Evolutionary conservation across 768 basidiomycete species (phyloP), one percentile per base, ranked within the genome.

Genomic region (Arthromyces matolae): DNA sequence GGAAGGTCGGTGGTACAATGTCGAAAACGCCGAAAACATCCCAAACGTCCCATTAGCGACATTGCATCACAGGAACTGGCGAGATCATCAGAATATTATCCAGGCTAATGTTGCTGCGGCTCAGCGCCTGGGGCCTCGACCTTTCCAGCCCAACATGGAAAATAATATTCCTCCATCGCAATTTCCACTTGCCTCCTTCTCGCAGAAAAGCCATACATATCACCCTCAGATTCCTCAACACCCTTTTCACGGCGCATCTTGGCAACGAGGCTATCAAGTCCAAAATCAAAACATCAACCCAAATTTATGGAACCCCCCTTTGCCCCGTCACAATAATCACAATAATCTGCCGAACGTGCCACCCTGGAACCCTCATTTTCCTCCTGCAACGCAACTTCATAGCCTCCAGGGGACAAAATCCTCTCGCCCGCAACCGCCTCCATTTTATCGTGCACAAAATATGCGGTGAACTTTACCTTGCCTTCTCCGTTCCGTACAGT

Each of bases 241-340:
- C 16, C 10, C 13, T 7, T 16, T 29, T 13, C 22, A 8, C 14
- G 29, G 29, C 29, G 29, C 14, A 31, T 8, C 23, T 18, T 35
- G n/a, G n/a, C 39, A 46, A 42, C 53, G 41, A 47, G 42, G 35
- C 19, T 38, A 39, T 36, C 44, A 43, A 27, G 29, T 32, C 45
- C 54, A 39, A 47, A 46, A 53, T 53, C 54, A 47, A 45, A 56
- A 50, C 24, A 39, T 39, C 8, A 42, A 47, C 36, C 35, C 54
- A 25, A 33, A 41, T 28, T n/a, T n/a, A n/a, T 37, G 54, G 42
- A 44, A 47, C 14, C 8, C 29, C 22, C 27, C 22, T 31, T 14
- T 32, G 12, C 18, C 8, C 0, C 14, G 42, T 6, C 32, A 32
- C 31, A 14, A 23, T 6, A 27, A 0, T 19, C 25, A 12, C 3